Conservation (phyloP, 1,284 basidiomycete genomes). For the Malassezia slooffiae region DNA sequence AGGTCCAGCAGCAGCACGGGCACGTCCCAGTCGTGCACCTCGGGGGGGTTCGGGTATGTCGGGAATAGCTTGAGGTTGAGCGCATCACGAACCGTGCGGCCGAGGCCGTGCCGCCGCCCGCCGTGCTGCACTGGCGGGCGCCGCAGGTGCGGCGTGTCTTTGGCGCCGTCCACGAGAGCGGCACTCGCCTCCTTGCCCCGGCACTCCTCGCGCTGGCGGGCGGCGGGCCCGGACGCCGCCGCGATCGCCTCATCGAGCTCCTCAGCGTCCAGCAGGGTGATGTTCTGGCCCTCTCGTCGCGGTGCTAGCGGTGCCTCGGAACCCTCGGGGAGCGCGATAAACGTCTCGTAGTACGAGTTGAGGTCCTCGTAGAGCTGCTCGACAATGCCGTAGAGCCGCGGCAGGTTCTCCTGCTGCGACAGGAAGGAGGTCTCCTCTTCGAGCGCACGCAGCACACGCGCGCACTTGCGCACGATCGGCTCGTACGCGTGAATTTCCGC, state of each 20-base stretch:
- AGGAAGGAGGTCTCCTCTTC: conserved; percentile 88
- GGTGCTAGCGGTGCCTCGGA: conserved; percentile 1
- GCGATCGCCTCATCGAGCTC: conserved; percentile 9
- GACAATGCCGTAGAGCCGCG: conserved; percentile 69
- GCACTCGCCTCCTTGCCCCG: too few species aligned
- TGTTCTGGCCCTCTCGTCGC: conserved; percentile 14
- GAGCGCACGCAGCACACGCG: conserved; percentile 69
- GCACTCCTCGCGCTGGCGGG: neutral
- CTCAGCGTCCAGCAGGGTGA: conserved; percentile 14
- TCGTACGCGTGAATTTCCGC: conserved; percentile 90
- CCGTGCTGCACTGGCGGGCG: conserved; percentile 9
- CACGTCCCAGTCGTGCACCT: conserved; percentile 87
- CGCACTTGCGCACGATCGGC: conserved; percentile 86
- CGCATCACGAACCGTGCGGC: conserved; percentile 41
- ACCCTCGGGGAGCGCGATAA: conserved; percentile 40
- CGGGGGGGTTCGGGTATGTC: conserved; percentile 83
- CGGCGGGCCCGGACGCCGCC: conserved; percentile 5
- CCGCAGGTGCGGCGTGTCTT: too few species aligned
- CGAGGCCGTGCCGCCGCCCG: conserved; percentile 39
- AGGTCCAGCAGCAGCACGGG: conserved; percentile 80
- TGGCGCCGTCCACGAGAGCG: too few species aligned
- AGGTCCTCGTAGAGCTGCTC: conserved; percentile 95
- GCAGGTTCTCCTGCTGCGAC: conserved; percentile 61
- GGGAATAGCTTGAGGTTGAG: conserved; percentile 74
- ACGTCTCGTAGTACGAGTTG: conserved; percentile 62